Conservation (phyloP, 495 filamentous ascomycete genomes). For the Paragyromitra xinjiangensis region DNA sequence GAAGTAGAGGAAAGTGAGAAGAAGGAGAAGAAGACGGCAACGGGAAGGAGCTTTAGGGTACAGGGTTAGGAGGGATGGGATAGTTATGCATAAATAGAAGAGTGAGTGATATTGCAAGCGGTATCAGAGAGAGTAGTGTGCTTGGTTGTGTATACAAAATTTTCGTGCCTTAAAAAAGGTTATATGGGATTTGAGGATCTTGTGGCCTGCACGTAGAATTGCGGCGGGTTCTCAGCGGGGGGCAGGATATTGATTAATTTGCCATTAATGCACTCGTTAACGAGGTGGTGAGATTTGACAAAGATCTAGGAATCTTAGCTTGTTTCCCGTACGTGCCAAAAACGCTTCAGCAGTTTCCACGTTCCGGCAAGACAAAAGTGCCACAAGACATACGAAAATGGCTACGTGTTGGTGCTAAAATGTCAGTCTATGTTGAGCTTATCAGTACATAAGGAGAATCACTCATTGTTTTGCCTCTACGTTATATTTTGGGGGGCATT, state of each 20-base stretch:
- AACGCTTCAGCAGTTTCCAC: neutral
- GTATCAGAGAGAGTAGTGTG: neutral
- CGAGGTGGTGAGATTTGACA: neutral
- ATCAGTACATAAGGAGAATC: no score
- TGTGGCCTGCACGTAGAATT: neutral
- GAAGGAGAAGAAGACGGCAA: slow-evolving; percentile 97
- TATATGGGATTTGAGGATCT: neutral
- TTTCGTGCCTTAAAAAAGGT: neutral
- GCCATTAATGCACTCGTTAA: neutral
- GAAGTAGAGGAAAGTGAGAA: slow-evolving; percentile 87
- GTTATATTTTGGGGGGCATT: no score
- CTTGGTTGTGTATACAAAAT: slow-evolving; percentile 12
- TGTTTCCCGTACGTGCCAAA: neutral
- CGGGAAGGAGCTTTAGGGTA: slow-evolving; percentile 90
- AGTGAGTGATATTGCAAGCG: slow-evolving; percentile 4
- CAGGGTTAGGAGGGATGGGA: slow-evolving; percentile 59
- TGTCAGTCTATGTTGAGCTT: no score
- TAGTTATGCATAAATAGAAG: neutral
- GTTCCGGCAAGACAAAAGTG: no score
- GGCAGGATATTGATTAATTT: neutral
- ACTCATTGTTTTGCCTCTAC: no score
- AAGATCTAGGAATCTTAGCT: neutral
- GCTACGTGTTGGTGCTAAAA: no score
- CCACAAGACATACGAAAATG: no score
- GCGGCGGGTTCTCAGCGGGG: neutral